Percentiles rank a stretch among this genome's conserved stretches.
phyloP scores from a whole-genome alignment of 345 rosid species.

The Boechera divaricarpa region DNA sequence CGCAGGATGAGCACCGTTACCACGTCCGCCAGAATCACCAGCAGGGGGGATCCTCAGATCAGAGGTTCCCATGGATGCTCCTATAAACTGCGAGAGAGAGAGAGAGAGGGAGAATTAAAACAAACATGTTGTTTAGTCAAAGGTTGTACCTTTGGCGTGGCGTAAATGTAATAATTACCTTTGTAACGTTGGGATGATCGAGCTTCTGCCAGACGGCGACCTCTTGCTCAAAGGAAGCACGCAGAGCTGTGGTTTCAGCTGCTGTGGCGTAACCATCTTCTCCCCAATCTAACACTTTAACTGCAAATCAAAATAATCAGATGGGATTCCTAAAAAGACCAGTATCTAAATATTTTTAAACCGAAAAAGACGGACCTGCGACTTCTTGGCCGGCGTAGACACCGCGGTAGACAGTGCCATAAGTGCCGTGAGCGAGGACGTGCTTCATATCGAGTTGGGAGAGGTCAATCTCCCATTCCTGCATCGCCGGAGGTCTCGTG shows the following conservation, averaged over 20 bases:
- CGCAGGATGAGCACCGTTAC: constrained; percentile 55
- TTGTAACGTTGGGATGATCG: constrained; percentile 82
- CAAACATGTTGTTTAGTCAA: not conserved
- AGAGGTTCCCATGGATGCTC: constrained; percentile 92
- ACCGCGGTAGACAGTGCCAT: constrained; percentile 77
- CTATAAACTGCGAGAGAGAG: constrained; percentile 57
- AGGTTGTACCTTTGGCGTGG: not conserved
- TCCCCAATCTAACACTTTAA: constrained; percentile 84
- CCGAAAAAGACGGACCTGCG: constrained; percentile 56
- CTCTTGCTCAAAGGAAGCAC: constrained; percentile 80
- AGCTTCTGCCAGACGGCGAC: constrained; percentile 95
- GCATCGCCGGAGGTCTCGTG: constrained; percentile 50
- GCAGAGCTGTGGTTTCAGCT: constrained; percentile 62
- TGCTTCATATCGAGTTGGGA: constrained; percentile 66
- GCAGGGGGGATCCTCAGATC: constrained; percentile 66
- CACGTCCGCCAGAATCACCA: constrained; percentile 48
- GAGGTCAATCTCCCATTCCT: constrained; percentile 87
- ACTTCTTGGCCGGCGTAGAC: constrained; percentile 74
- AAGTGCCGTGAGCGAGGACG: constrained; percentile 75
- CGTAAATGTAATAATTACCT: constrained; percentile 46
- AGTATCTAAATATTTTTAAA: no score
- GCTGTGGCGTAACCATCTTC: constrained; percentile 70
- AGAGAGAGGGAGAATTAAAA: not conserved
- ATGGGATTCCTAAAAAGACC: not conserved
- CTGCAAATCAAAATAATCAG: constrained; percentile 40